phyloP scores from a whole-genome alignment of 2,329 filamentous ascomycete species.

The Colletotrichum sublineola region DNA sequence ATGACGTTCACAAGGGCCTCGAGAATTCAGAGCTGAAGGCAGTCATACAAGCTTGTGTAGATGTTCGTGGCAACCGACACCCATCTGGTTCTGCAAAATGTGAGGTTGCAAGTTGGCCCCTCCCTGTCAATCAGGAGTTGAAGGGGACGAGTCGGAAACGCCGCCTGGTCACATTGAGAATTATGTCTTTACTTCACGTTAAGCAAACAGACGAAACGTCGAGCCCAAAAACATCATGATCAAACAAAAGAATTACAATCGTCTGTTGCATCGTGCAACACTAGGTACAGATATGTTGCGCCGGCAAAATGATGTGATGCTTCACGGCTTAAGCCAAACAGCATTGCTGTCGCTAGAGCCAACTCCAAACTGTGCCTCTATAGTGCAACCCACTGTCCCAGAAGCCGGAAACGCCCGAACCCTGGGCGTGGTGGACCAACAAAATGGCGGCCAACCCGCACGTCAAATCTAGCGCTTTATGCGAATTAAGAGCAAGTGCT shows the following conservation, averaged over 20 bases:
- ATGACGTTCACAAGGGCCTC: not conserved
- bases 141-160: not conserved
- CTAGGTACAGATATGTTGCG: slow-evolving; percentile 29
- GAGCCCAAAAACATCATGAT: not conserved
- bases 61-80: not conserved
- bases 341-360: not conserved
- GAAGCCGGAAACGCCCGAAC: slow-evolving; percentile 20
- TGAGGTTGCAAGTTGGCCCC: not conserved
- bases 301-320: slow-evolving; percentile 21
- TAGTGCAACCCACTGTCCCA: slow-evolving; percentile 17
- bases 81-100: not conserved
- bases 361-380: slow-evolving; percentile 1
- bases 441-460: slow-evolving; percentile 21
- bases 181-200: not conserved
- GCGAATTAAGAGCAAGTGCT: slow-evolving; percentile 25
- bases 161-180: not conserved
- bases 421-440: slow-evolving; percentile 28
- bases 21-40: not conserved
- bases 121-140: too few species aligned
- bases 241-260: slow-evolving; percentile 33
- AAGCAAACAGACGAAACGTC: too few species aligned
- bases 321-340: not conserved
- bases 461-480: slow-evolving; percentile 38
- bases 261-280: slow-evolving; percentile 21
- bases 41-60: not conserved